These are phyloP conservation scores for Raphanus sativus DNA, from an alignment of 345 rosid genomes.

Conservation along the genomic window DNA sequence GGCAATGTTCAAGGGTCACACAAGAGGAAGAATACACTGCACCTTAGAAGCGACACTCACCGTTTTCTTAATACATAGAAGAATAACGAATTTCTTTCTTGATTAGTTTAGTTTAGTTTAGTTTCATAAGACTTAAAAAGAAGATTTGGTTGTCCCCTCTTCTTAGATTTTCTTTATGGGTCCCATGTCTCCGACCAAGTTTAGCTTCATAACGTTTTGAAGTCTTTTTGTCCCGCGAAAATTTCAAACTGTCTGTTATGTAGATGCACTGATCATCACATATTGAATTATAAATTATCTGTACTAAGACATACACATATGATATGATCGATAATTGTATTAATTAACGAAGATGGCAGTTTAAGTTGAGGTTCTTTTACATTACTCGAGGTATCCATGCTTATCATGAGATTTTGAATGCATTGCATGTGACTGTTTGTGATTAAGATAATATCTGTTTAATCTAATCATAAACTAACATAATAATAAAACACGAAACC, in stretches of 20 bases:
- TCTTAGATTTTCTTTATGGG: conserved; percentile 28
- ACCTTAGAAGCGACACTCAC: conserved; percentile 21
- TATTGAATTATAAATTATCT: conserved; percentile 6
- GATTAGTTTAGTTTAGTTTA: conserved; percentile 5
- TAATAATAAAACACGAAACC: background rate
- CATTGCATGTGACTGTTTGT: conserved; percentile 30
- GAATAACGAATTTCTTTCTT: conserved; percentile 3
- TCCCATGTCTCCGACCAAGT: conserved; percentile 27
- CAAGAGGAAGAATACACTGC: conserved; percentile 29
- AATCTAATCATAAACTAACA: background rate
- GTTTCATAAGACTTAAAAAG: conserved; percentile 9
- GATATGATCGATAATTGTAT: conserved; percentile 17
- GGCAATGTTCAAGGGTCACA: conserved; percentile 8
- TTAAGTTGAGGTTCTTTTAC: conserved; percentile 25
- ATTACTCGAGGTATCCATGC: conserved; percentile 16
- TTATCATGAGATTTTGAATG: conserved; percentile 33
- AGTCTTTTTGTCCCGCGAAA: conserved; percentile 21
- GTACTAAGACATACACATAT: conserved; percentile 23
- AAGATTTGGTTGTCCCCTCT: conserved; percentile 33
- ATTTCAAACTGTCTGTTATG: conserved; percentile 19
- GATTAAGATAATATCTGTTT: conserved; percentile 6
- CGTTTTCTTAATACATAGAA: conserved; percentile 16
- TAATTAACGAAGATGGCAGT: background rate
- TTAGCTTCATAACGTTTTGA: conserved; percentile 19
- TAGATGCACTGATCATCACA: conserved; percentile 12